These are phyloP conservation scores for Pythium sukuiense DNA, from an alignment of 352 stramenopile species.

Conservation along the genomic window DNA sequence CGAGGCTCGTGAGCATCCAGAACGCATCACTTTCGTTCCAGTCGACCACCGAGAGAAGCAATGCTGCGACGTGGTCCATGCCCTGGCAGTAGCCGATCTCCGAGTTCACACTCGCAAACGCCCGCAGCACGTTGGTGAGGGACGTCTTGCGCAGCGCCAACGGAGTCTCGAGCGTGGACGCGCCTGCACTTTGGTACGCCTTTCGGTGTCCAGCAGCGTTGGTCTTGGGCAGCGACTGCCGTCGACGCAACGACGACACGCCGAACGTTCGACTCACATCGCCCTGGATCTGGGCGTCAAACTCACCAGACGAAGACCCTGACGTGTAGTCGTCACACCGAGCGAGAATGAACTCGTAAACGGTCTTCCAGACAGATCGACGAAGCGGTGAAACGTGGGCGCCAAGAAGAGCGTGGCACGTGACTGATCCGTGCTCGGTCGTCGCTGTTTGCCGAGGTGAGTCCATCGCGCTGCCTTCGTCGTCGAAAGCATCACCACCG, in stretches of 20 bases:
- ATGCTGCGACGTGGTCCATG: conserved; percentile 66
- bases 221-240: conserved; percentile 19
- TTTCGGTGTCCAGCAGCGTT: conserved; percentile 24
- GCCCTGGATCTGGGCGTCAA: conserved; percentile 59
- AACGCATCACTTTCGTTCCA: conserved; percentile 71
- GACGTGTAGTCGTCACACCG: conserved; percentile 34
- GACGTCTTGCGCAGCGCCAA: conserved; percentile 32
- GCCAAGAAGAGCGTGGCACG: conserved; percentile 12
- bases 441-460: no score
- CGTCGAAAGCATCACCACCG: conserved; percentile 31
- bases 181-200: conserved; percentile 12
- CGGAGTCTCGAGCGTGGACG: conserved; percentile 17
- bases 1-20: conserved; percentile 64
- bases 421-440: not conserved
- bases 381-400: conserved; percentile 10
- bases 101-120: conserved; percentile 65
- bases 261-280: conserved; percentile 76
- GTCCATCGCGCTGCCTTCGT: not conserved
- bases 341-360: conserved; percentile 53
- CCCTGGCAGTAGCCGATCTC: conserved; percentile 78
- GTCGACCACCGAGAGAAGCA: conserved; percentile 62
- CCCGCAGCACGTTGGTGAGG: conserved; percentile 59
- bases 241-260: conserved; percentile 46
- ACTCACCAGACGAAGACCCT: conserved; percentile 33
- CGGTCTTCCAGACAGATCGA: conserved; percentile 26